Evolutionary conservation across 2,329 filamentous ascomycete species (phyloP).

Genomic region (Pyricularia pennisetigena): DNA sequence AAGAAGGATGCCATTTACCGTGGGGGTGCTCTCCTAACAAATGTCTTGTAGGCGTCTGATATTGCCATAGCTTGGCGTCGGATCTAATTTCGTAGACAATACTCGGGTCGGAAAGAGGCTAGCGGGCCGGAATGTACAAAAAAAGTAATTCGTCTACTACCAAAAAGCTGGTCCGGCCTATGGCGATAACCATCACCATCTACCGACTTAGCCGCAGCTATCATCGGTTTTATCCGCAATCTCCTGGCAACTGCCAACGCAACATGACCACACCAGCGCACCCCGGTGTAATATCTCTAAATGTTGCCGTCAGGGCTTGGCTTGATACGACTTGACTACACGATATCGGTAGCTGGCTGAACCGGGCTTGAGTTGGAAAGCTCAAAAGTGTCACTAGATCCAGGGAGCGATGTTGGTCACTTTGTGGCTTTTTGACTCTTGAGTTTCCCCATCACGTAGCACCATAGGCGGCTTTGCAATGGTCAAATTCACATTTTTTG

Average conservation of each 20-base stretch:
- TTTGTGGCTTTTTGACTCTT: not conserved
- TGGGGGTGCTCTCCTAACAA: not conserved
- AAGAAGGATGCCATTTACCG: not conserved
- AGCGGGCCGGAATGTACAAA: not conserved
- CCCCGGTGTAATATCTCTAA: not conserved
- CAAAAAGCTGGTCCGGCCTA: not conserved
- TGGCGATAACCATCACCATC: not conserved
- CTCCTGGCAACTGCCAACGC: not conserved
- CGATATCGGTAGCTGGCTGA: not conserved
- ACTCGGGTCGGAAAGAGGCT: not conserved
- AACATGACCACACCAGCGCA: not conserved
- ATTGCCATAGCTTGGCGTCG: not conserved
- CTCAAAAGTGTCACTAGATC: not conserved
- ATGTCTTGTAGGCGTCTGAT: not conserved
- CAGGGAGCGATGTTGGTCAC: not conserved
- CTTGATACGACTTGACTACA: not conserved
- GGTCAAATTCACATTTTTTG: constrained; percentile 16
- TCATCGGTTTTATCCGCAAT: not conserved
- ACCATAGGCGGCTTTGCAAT: not conserved
- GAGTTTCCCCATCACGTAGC: not conserved
- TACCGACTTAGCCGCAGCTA: not conserved
- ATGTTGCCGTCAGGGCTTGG: not conserved
- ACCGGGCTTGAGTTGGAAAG: not conserved
- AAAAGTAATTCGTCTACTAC: not conserved
- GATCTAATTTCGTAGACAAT: not conserved